These are phyloP conservation scores for Microbotryomycetes sp. DNA, from an alignment of 1,284 basidiomycete genomes.

Conservation along the genomic window DNA sequence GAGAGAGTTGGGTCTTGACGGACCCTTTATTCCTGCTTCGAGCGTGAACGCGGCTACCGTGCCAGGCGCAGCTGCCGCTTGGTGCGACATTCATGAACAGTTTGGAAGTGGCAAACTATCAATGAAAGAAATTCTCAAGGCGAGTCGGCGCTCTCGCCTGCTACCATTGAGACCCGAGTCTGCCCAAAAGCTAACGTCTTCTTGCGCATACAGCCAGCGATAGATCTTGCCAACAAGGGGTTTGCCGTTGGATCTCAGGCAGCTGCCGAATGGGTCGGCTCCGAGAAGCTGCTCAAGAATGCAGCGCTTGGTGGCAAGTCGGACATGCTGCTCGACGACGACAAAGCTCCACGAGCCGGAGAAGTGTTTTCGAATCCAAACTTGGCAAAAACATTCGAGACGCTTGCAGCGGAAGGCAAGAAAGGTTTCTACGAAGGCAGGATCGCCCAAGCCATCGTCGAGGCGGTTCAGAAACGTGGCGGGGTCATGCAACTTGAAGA, in stretches of 20 bases:
- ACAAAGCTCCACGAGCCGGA: constrained; percentile 49
- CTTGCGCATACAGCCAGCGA: background rate
- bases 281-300: constrained; percentile 65
- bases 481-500: constrained; percentile 87
- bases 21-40: constrained; percentile 42
- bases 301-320: constrained; percentile 66
- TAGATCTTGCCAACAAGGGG: background rate
- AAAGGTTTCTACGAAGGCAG: constrained; percentile 88
- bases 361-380: constrained; percentile 49
- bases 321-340: constrained; percentile 68
- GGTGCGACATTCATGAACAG: constrained; percentile 77
- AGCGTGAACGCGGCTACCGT: constrained; percentile 61
- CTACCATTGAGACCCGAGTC: too few species aligned
- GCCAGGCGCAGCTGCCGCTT: constrained; percentile 85
- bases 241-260: background rate
- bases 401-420: constrained; percentile 70
- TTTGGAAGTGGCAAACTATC: constrained; percentile 77
- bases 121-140: constrained; percentile 63
- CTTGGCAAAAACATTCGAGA: constrained; percentile 74
- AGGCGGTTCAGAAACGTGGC: constrained; percentile 59
- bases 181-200: background rate
- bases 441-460: constrained; percentile 80
- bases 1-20: constrained; percentile 60
- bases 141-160: constrained; percentile 56
- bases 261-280: constrained; percentile 57